Evolutionary conservation across 169 alveolate species (phyloP).

Genomic region (Plasmodium gonderi): DNA sequence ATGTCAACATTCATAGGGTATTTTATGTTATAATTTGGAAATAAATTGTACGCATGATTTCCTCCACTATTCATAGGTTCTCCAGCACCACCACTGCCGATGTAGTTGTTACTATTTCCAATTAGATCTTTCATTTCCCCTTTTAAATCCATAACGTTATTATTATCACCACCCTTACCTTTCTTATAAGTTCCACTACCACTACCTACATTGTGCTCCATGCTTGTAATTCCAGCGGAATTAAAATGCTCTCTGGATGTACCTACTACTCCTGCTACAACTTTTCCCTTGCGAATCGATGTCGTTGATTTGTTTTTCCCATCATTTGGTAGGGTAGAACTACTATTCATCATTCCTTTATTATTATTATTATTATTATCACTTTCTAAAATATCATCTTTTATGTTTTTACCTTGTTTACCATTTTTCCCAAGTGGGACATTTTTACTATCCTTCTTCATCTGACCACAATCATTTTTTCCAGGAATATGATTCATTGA

Average conservation of each 20-base stretch:
- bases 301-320: neutral
- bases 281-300: neutral
- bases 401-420: neutral
- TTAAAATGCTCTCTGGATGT: neutral
- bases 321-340: neutral
- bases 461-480: neutral
- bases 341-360: neutral
- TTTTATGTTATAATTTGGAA: conserved; percentile 59
- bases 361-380: neutral
- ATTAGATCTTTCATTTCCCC: neutral
- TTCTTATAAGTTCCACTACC: conserved; percentile 8
- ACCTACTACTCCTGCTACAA: neutral
- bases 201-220: neutral
- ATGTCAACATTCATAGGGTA: conserved; percentile 47
- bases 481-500: neutral
- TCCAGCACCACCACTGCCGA: neutral
- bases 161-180: conserved; percentile 1
- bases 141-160: neutral
- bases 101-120: conserved; percentile 6
- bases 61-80: neutral
- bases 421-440: neutral
- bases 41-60: conserved; percentile 22
- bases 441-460: neutral
- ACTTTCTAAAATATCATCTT: neutral
- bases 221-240: conserved; percentile 21